A percentile compares a stretch with the other conserved stretches of the same genome.
These are phyloP conservation scores for Myxozyma mucilagina DNA, from an alignment of 805 yeast genomes.

Conservation along the genomic window DNA sequence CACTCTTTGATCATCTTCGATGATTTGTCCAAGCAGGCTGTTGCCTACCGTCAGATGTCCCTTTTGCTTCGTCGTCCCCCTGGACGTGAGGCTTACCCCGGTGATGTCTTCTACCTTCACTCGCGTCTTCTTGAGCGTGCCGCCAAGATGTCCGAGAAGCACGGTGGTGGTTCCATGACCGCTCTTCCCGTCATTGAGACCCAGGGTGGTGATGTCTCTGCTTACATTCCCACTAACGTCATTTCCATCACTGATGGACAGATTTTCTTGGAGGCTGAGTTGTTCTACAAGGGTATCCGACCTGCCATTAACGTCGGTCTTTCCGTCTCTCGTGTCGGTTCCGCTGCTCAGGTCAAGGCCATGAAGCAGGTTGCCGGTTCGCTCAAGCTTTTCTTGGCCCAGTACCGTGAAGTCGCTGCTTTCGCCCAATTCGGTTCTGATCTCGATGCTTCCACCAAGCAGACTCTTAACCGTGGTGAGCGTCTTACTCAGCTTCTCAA, in stretches of 20 bases:
- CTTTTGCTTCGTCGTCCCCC: conserved; percentile 96
- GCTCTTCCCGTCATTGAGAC: conserved; percentile 97
- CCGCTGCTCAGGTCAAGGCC: conserved; percentile 99
- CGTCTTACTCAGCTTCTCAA: conserved; percentile 98
- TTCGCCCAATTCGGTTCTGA: conserved; percentile 99
- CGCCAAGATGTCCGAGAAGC: conserved; percentile 88
- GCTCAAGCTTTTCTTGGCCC: conserved; percentile 99
- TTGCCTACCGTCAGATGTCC: conserved; percentile 99
- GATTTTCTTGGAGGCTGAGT: conserved; percentile 98
- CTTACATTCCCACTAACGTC: conserved; percentile 96
- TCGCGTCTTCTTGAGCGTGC: conserved; percentile 95
- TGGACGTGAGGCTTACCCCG: conserved; percentile 96
- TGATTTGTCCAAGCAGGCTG: conserved; percentile 99
- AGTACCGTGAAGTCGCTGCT: conserved; percentile 99
- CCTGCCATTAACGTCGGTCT: conserved; percentile 99
- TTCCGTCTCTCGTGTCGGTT: conserved; percentile 99
- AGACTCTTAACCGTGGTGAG: conserved; percentile 99
- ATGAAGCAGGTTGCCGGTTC: conserved; percentile 99
- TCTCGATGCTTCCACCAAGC: conserved; percentile 99
- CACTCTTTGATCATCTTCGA: conserved; percentile 97
- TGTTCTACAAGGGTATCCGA: conserved; percentile 99
- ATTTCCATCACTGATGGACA: conserved; percentile 98
- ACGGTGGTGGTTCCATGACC: conserved; percentile 93
- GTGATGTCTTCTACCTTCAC: conserved; percentile 95
- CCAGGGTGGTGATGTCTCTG: conserved; percentile 99